These are phyloP conservation scores for Epicoccum sorghinum DNA, from an alignment of 2,329 filamentous ascomycete genomes.

Conservation along the genomic window DNA sequence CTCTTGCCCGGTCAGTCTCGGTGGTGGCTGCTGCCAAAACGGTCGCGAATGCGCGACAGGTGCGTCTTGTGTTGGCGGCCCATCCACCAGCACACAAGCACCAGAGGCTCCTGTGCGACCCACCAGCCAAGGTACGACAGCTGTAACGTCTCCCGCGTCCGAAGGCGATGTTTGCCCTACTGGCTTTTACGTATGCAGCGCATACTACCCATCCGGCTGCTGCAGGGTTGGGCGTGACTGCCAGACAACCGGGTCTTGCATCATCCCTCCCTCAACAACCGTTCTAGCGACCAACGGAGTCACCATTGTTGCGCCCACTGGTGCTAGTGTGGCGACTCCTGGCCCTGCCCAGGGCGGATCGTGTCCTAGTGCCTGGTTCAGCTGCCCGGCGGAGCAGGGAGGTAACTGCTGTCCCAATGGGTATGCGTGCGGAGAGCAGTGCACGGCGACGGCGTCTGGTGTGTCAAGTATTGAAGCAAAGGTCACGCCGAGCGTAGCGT, in stretches of 20 bases:
- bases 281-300: slow-evolving; percentile 68
- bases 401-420: slow-evolving; percentile 83
- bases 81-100: slow-evolving; percentile 42
- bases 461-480: slow-evolving; percentile 42
- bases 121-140: slow-evolving; percentile 50
- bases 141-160: slow-evolving; percentile 67
- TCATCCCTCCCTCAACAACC: slow-evolving; percentile 63
- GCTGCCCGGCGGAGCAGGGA: slow-evolving; percentile 68
- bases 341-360: slow-evolving; percentile 48
- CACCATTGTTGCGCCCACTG: slow-evolving; percentile 71
- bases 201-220: slow-evolving; percentile 80
- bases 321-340: slow-evolving; percentile 50
- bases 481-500: slow-evolving; percentile 47
- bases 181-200: slow-evolving; percentile 89
- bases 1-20: slow-evolving; percentile 54
- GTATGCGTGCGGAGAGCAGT: slow-evolving; percentile 44
- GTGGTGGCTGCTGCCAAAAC: slow-evolving; percentile 57
- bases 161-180: slow-evolving; percentile 70
- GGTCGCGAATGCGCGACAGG: slow-evolving; percentile 52
- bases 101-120: slow-evolving; percentile 52
- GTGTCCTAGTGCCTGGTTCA: slow-evolving; percentile 82
- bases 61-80: slow-evolving; percentile 45
- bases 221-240: slow-evolving; percentile 89
- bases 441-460: slow-evolving; percentile 42
- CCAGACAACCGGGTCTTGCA: slow-evolving; percentile 75